Base-by-base conservation (phyloP, 176 grass and related monocot genomes). In the Alopecurus myosuroides region DNA sequence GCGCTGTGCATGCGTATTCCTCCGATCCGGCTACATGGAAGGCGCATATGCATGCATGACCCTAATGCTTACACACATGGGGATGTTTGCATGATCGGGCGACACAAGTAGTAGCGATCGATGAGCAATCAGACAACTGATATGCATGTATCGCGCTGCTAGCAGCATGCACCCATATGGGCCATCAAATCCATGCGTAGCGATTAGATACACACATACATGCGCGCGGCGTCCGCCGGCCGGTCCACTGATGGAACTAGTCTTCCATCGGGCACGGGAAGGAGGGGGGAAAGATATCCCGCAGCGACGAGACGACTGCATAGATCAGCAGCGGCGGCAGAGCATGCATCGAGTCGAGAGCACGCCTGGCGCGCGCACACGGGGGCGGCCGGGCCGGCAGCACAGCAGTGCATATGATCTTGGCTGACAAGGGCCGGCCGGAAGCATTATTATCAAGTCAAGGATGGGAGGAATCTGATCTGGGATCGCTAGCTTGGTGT, bases 51-150 rank as follows among this genome's bases (percentile, higher is more conserved):
- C 69, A 81, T 74, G 77, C 78, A 87, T 81, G 78, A 64, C 4
- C 37, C 58, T 36, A 40, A 70, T 68, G 77, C 81, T 74, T 84
- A 46, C 81, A 84, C 81, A 84, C 53, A 62, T 34, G 69, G 81
- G 62, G 41, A n/a, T 48, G n/a, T 78, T 80, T 86, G 85, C 34
- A 23, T 81, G 57, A 65, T 30, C 26, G 26, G 70, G 37, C 60
- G 26, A 72, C 78, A 41, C 85, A 48, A 74, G 70, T 74, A 18
- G 42, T 33, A 42, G 45, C 57, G 17, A 37, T 37, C 57, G 17
- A 37, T 37, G 50, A n/a, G 14, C 31, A n/a, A 81, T 66, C 44
- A 66, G 42, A 80, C 28, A 31, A 2, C 15, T 77, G 26, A 53
- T 20, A 67, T 42, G 36, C 22, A 61, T 58, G 33, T 41, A 60